Conservation (phyloP, 192 early-diverging fungal genomes). For the Linnemannia hyalina region DNA sequence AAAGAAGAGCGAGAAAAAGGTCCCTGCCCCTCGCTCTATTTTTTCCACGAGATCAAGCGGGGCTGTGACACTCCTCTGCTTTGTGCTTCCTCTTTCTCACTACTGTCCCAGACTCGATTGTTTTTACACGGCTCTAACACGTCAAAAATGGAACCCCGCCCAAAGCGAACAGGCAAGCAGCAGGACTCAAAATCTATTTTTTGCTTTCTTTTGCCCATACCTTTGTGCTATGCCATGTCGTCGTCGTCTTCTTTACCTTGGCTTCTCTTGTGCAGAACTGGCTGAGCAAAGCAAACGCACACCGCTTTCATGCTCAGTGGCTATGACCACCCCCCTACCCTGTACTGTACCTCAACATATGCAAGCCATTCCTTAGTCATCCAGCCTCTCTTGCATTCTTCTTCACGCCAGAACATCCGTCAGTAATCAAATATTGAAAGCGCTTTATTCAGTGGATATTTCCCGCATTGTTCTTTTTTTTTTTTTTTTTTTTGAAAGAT, state of each 20-base stretch:
- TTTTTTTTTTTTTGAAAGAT: too few species aligned
- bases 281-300: background rate
- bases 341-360: background rate
- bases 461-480: too few species aligned
- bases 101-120: background rate
- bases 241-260: background rate
- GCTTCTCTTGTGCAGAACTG: background rate
- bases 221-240: background rate
- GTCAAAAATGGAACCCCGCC: background rate
- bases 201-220: background rate
- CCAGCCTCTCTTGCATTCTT: too few species aligned
- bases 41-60: background rate
- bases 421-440: too few species aligned
- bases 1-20: background rate
- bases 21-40: background rate
- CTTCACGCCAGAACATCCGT: too few species aligned
- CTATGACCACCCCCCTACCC: background rate
- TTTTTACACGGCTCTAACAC: background rate
- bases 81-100: background rate
- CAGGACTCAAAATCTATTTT: slow-evolving; percentile 4
- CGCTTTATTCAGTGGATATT: too few species aligned
- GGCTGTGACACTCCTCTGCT: background rate
- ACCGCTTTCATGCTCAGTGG: background rate
- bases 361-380: too few species aligned
- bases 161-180: background rate